A percentile compares a stretch with the other conserved stretches of the same genome.
Evolutionary conservation across 805 yeast species (phyloP).

Genomic region (Metschnikowia koreensis): DNA sequence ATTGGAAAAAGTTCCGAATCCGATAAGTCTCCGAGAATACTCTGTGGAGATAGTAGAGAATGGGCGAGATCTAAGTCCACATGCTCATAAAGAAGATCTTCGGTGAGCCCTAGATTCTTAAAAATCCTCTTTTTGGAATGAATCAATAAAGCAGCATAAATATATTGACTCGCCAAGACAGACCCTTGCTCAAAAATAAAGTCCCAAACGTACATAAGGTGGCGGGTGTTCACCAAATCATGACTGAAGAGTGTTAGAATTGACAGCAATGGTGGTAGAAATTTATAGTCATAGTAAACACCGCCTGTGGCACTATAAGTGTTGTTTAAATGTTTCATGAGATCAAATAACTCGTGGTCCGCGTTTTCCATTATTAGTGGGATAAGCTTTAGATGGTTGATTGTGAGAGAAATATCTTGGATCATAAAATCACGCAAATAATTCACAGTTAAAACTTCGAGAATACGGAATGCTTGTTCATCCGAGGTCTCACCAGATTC

Average conservation of each 20-base stretch:
- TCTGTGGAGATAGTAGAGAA: constrained; percentile 32
- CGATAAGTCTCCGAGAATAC: constrained; percentile 25
- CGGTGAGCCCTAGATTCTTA: constrained; percentile 16
- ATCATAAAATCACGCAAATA: constrained; percentile 86
- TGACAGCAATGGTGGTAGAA: constrained; percentile 66
- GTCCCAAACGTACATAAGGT: constrained; percentile 66
- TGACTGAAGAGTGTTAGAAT: constrained; percentile 78
- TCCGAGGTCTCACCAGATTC: constrained; percentile 18
- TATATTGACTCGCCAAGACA: constrained; percentile 51
- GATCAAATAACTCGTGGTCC: constrained; percentile 46
- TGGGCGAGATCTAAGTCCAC: constrained; percentile 38
- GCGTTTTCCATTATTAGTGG: constrained; percentile 54
- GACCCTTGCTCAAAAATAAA: constrained; percentile 57
- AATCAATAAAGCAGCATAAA: constrained; percentile 58
- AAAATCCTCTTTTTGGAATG: constrained; percentile 46
- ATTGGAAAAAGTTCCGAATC: constrained; percentile 30
- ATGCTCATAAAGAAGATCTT: constrained; percentile 9
- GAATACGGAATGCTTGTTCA: constrained; percentile 39
- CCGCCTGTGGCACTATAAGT: constrained; percentile 26
- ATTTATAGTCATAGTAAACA: constrained; percentile 32
- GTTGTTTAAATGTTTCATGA: constrained; percentile 38
- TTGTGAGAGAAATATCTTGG: constrained; percentile 60
- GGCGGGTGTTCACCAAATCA: constrained; percentile 50
- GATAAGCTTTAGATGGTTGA: constrained; percentile 63
- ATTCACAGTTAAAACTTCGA: constrained; percentile 55